Evolutionary conservation across 2,329 filamentous ascomycete species (phyloP).

Genomic region (Calonectria leucothoes): DNA sequence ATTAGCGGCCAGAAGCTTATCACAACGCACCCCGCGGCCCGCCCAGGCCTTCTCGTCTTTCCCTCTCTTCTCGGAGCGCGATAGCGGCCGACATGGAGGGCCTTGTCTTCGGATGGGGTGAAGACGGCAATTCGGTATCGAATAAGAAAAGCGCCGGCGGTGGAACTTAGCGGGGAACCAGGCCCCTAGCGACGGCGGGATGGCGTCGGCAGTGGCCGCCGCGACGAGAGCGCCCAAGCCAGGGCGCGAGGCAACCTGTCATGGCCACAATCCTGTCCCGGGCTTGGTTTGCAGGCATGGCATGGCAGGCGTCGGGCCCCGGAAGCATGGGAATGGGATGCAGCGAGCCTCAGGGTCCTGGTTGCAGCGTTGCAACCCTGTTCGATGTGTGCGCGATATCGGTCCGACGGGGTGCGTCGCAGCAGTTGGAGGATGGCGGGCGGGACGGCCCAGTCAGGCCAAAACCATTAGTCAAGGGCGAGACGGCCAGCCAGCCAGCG

Average conservation of each 20-base stretch:
- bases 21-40: conserved; percentile 17
- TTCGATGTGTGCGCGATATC: conserved; percentile 14
- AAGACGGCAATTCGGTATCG: conserved; percentile 20
- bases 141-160: conserved; percentile 7
- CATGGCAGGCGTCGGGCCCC: neutral
- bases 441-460: conserved; percentile 11
- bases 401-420: neutral
- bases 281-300: neutral
- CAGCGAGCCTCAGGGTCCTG: conserved; percentile 12
- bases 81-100: neutral
- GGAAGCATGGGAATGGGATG: neutral
- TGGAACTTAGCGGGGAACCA: neutral
- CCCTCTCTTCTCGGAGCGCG: conserved; percentile 18
- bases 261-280: neutral
- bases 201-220: conserved; percentile 12
- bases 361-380: conserved; percentile 3
- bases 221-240: neutral
- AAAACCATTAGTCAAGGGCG: conserved; percentile 22
- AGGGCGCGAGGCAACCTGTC: neutral
- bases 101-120: neutral
- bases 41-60: neutral
- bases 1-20: conserved; percentile 32
- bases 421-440: neutral
- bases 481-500: neutral
- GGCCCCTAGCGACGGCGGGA: neutral